Conservation (phyloP, 306 rosid species). For the Vigna hirtella region DNA sequence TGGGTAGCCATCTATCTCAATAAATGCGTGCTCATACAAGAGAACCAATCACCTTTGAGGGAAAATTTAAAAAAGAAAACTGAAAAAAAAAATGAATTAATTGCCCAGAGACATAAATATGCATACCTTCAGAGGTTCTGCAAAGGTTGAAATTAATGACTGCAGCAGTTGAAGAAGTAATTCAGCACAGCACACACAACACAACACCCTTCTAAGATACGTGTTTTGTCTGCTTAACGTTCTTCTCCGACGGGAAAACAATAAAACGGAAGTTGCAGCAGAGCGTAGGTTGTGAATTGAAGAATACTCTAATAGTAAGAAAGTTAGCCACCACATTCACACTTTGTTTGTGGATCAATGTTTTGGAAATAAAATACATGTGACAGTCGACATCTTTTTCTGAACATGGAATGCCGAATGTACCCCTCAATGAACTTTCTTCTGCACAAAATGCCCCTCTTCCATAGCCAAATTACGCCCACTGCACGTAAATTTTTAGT, state of each 20-base stretch:
- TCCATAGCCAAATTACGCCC: neutral
- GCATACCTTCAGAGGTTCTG: slow-evolving; percentile 50
- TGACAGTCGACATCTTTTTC: slow-evolving; percentile 33
- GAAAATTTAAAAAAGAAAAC: neutral
- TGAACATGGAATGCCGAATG: slow-evolving; percentile 12
- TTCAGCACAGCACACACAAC: slow-evolving; percentile 1
- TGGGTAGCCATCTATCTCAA: slow-evolving; percentile 68
- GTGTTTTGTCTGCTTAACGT: slow-evolving; percentile 19
- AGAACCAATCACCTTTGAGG: slow-evolving; percentile 6
- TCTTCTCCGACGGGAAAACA: slow-evolving; percentile 10
- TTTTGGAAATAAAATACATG: slow-evolving; percentile 35
- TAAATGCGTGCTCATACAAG: slow-evolving; percentile 63
- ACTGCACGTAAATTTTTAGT: neutral
- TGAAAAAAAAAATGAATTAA: neutral
- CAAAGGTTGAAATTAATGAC: slow-evolving; percentile 45
- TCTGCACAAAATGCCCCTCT: slow-evolving; percentile 34
- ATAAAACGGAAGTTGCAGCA: slow-evolving; percentile 17
- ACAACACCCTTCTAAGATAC: neutral
- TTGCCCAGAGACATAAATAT: slow-evolving; percentile 38
- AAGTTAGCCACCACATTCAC: slow-evolving; percentile 34
- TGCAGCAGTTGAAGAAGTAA: slow-evolving; percentile 43
- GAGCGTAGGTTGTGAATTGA: neutral
- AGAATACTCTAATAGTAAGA: neutral
- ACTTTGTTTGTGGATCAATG: slow-evolving; percentile 30
- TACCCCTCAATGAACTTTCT: neutral